These are phyloP conservation scores for Hyphopichia homilentoma DNA, from an alignment of 805 yeast genomes.

Conservation along the genomic window DNA sequence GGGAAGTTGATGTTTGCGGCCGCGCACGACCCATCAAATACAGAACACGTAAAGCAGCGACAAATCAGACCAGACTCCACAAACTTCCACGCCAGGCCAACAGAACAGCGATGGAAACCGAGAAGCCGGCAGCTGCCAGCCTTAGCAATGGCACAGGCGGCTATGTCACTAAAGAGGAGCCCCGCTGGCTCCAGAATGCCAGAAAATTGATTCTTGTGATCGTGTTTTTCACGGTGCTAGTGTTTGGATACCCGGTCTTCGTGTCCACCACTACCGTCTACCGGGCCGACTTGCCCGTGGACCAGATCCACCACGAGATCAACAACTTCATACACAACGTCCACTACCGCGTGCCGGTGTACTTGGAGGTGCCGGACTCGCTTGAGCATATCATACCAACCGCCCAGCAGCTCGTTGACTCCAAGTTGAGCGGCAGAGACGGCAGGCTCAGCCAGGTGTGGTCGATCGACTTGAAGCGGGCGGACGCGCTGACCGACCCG, in stretches of 20 bases:
- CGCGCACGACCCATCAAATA: too few species aligned
- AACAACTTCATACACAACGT: constrained; percentile 18
- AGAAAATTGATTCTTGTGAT: constrained; percentile 5
- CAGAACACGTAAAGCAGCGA: too few species aligned
- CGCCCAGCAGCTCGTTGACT: constrained; percentile 36
- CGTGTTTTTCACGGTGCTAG: constrained; percentile 7
- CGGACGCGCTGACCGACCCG: constrained; percentile 10
- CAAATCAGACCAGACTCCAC: too few species aligned
- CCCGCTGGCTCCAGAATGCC: too few species aligned
- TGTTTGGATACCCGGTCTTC: constrained; percentile 60
- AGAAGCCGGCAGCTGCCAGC: too few species aligned
- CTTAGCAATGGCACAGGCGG: too few species aligned
- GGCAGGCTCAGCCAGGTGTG: constrained; percentile 24
- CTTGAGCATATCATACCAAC: constrained; percentile 23
- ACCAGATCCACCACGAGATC: constrained; percentile 33
- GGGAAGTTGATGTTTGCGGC: too few species aligned
- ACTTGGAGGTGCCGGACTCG: constrained; percentile 32
- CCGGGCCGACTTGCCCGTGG: constrained; percentile 57
- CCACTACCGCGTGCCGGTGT: constrained; percentile 39
- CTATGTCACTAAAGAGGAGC: too few species aligned
- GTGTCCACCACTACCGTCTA: constrained; percentile 55
- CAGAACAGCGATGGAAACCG: too few species aligned
- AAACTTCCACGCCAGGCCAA: too few species aligned
- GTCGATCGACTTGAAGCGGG: constrained; percentile 23
- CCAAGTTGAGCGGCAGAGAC: constrained; percentile 16